Evolutionary conservation across 768 basidiomycete genomes (phyloP).

Genomic region (Tricholomella constricta): DNA sequence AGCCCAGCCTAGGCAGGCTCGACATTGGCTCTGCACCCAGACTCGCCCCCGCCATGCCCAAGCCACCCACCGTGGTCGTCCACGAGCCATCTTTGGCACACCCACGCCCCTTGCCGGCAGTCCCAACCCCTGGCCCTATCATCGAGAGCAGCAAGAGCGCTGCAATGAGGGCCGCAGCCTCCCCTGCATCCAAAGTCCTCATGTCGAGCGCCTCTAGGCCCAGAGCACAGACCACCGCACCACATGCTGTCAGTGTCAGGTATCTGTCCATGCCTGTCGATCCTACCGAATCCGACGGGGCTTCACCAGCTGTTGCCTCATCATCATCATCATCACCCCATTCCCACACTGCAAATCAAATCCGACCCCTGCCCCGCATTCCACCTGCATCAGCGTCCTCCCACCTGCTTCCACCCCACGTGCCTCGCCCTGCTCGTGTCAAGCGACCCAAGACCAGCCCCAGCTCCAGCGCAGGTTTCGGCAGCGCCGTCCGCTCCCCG

Average conservation of each 20-base stretch:
- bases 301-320: conserved; percentile 7
- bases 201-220: conserved; percentile 13
- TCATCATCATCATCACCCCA: conserved; percentile 4
- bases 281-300: conserved; percentile 6
- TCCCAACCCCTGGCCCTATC: conserved; percentile 15
- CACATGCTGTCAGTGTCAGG: conserved; percentile 22
- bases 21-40: conserved; percentile 28
- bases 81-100: conserved; percentile 10
- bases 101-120: conserved; percentile 25
- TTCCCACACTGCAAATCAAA: background rate
- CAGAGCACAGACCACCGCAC: conserved; percentile 14
- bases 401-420: conserved; percentile 2
- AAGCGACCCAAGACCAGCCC: conserved; percentile 30
- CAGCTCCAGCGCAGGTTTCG: conserved; percentile 7
- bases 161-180: background rate
- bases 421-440: conserved; percentile 11
- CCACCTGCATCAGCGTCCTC: conserved; percentile 18
- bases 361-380: conserved; percentile 27
- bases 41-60: conserved; percentile 14
- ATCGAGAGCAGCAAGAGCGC: conserved; percentile 18
- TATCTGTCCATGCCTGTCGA: conserved; percentile 31
- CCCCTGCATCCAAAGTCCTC: conserved; percentile 11
- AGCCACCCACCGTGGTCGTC: conserved; percentile 20
- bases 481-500: conserved; percentile 6
- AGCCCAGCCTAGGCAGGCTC: conserved; percentile 27